These are phyloP conservation scores for Jaminaea rosea DNA, from an alignment of 1,284 basidiomycete genomes.

Conservation along the genomic window DNA sequence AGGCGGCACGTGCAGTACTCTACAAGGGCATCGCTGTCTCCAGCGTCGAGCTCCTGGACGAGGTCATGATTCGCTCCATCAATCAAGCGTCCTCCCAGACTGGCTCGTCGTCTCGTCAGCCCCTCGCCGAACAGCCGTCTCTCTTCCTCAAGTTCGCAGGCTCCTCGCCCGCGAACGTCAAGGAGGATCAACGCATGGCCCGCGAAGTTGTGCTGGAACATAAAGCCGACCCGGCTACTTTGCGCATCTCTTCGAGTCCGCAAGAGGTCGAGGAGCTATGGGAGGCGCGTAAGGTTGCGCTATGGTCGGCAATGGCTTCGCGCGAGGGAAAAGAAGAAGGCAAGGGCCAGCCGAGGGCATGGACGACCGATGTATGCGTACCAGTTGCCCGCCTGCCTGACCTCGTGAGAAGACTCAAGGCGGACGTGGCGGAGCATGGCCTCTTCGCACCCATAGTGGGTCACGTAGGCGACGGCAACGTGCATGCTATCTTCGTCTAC, in stretches of 20 bases:
- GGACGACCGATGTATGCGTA: constrained; percentile 66
- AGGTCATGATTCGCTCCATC: constrained; percentile 39
- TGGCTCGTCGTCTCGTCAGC: too few relatives aligned
- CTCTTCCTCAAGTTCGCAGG: constrained; percentile 33
- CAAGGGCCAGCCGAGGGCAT: constrained; percentile 60
- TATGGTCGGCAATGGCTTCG: constrained; percentile 54
- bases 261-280: constrained; percentile 58
- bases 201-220: constrained; percentile 2
- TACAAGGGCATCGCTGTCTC: constrained; percentile 54
- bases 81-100: constrained; percentile 47
- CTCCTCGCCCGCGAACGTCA: constrained; percentile 15
- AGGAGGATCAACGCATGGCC: constrained; percentile 42
- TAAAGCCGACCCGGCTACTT: not conserved
- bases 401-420: constrained; percentile 65
- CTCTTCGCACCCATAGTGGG: constrained; percentile 63
- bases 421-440: constrained; percentile 59
- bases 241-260: not conserved
- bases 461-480: constrained; percentile 74
- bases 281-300: constrained; percentile 74
- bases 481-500: constrained; percentile 36
- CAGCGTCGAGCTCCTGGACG: constrained; percentile 43
- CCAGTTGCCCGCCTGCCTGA: constrained; percentile 69
- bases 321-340: constrained; percentile 53
- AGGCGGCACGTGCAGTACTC: constrained; percentile 63
- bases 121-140: constrained; percentile 22